Base-by-base conservation (phyloP, 805 yeast genomes). In the Saturnispora sanitii region DNA sequence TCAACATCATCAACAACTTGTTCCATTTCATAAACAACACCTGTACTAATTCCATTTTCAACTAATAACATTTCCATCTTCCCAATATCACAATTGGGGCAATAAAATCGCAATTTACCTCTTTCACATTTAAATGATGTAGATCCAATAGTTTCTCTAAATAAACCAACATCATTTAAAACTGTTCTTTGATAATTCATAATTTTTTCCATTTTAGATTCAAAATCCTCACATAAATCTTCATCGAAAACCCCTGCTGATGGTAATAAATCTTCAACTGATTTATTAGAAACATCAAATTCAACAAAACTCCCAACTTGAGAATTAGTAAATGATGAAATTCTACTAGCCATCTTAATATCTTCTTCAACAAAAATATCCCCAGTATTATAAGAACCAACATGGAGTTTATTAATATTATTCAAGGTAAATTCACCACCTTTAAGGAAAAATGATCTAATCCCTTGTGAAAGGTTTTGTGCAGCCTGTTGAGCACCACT, bases 1-100 rank as follows among this genome's bases (percentile, higher is more conserved):
- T 16, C 11, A 23, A 23, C 11, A 23, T 11, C 26, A 23, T 23
- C 26, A 23, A 7, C 11, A 11, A 11, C 6, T 23, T 23, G 26
- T 23, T 23, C 26, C 26, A 23, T 23, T 29, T 21, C 18, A 29
- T 40, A 30, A n/a, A 49, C 51, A 3, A 48, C 17, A 6, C 49
- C 53, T 7, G 71, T 66, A 2, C 70, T 55, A 6, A 82, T 73
- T 19, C 74, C 81, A 45, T 73, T 65, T 33, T 82, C 92, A 30
- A 66, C 54, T 44, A 82, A 58, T 44, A 82, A 58, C 17, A 47
- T 45, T 49, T 78, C 80, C 49, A 82, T 72, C 48, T 75, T 75
- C 5, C 56, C 62, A 6, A 68, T 59, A 45, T 81, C 85, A 44
- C 81, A 69, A 54, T 81, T 82, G 26, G 90, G 86, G 61, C 85